Conservation (phyloP, 1,284 basidiomycete species). For the Sanghuangporus weigelae region DNA sequence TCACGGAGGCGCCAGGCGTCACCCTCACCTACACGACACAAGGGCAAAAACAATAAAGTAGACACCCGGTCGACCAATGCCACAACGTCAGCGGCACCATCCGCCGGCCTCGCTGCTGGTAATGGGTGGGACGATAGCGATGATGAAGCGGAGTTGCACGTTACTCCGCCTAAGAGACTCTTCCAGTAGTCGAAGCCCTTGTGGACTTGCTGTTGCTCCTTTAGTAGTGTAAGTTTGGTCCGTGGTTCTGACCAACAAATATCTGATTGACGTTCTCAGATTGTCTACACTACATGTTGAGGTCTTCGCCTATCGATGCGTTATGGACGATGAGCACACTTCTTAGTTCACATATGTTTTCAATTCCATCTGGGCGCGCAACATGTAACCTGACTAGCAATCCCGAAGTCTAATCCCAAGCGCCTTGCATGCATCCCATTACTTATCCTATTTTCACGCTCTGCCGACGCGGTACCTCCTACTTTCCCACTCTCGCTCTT, state of each 20-base stretch:
- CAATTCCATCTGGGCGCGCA: not conserved
- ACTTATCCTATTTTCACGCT: not conserved
- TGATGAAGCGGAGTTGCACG: conserved; percentile 11
- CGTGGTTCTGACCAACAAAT: not conserved
- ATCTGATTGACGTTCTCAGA: not conserved
- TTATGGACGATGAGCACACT: not conserved
- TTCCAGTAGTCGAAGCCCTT: conserved; percentile 3
- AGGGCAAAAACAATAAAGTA: not conserved
- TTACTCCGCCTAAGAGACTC: conserved; percentile 15
- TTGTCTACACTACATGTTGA: not conserved
- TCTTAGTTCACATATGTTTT: not conserved
- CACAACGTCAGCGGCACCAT: not conserved
- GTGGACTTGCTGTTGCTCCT: not conserved
- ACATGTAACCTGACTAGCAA: not conserved
- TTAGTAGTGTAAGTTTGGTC: not conserved
- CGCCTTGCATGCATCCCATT: not conserved
- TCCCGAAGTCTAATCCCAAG: not conserved
- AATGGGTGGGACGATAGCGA: conserved; percentile 17
- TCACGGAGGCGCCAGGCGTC: conserved; percentile 4
- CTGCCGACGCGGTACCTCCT: conserved; percentile 6
- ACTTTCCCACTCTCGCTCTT: not conserved
- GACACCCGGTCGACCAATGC: not conserved
- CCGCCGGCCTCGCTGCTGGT: not conserved
- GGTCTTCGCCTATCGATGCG: not conserved
- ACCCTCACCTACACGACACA: conserved; percentile 3